These are phyloP conservation scores for Solanum hybrid DNA, from an alignment of 305 asterid species.

Conservation along the genomic window DNA sequence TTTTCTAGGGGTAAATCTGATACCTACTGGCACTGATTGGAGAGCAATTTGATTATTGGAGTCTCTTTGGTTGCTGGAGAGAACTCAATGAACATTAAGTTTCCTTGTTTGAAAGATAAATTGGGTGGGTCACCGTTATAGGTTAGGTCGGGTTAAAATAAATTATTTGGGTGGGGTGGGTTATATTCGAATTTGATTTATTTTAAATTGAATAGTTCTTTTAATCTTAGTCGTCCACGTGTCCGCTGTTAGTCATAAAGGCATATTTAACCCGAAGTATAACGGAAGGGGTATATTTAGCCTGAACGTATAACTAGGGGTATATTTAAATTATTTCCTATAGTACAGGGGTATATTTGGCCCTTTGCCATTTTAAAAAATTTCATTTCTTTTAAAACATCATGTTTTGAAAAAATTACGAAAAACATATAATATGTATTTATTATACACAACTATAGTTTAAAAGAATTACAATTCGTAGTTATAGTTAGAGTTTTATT, in stretches of 20 bases:
- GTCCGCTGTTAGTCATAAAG: not conserved
- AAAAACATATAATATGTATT: not conserved
- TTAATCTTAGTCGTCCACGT: not conserved
- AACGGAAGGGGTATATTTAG: not conserved
- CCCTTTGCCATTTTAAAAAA: not conserved
- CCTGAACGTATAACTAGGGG: not conserved
- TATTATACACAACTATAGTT: not conserved
- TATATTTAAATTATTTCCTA: not conserved
- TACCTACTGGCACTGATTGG: not conserved
- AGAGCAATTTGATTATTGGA: not conserved
- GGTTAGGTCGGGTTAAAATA: not conserved
- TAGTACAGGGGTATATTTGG: not conserved
- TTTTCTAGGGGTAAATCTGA: not conserved
- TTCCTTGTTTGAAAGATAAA: not conserved
- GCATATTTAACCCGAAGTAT: not conserved
- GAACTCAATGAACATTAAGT: not conserved
- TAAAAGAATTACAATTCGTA: not conserved
- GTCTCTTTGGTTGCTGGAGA: not conserved
- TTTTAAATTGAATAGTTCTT: not conserved
- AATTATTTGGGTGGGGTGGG: not conserved
- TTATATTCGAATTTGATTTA: not conserved
- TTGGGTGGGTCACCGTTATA: not conserved
- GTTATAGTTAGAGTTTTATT: not conserved
- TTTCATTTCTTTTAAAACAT: not conserved
- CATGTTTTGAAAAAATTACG: not conserved